Evolutionary conservation across 2,329 filamentous ascomycete genomes (phyloP).

Genomic region (Pyrenophora graminea): DNA sequence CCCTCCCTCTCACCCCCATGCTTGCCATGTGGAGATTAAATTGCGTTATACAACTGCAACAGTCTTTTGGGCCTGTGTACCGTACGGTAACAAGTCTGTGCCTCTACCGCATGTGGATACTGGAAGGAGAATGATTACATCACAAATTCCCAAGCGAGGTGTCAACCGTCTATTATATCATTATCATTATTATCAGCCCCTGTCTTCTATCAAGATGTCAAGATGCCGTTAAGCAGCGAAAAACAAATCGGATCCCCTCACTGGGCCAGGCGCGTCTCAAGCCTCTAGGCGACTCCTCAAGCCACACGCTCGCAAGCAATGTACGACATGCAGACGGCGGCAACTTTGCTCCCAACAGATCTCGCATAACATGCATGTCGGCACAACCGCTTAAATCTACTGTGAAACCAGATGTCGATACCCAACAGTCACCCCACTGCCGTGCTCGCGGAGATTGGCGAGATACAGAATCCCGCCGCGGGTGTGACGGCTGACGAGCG

Average conservation of each 20-base stretch:
- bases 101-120: too few relatives aligned
- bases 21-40: conserved; percentile 11
- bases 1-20: not conserved
- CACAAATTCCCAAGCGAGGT: too few relatives aligned
- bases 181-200: not conserved
- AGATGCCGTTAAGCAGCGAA: not conserved
- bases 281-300: not conserved
- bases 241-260: not conserved
- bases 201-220: not conserved
- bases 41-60: not conserved
- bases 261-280: not conserved
- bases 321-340: not conserved
- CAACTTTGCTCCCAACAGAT: not conserved
- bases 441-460: conserved; percentile 2
- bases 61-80: not conserved
- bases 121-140: too few relatives aligned
- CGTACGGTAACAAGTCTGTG: too few relatives aligned
- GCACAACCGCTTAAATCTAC: conserved; percentile 1
- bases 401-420: conserved; percentile 1
- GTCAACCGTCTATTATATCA: too few relatives aligned
- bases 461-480: conserved; percentile 4
- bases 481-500: conserved; percentile 18
- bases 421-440: conserved; percentile 1
- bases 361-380: conserved; percentile 7
- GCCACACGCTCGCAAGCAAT: conserved; percentile 2